Evolutionary conservation across 106 monocot species (phyloP).

Genomic region (Dioscorea dumetorum): DNA sequence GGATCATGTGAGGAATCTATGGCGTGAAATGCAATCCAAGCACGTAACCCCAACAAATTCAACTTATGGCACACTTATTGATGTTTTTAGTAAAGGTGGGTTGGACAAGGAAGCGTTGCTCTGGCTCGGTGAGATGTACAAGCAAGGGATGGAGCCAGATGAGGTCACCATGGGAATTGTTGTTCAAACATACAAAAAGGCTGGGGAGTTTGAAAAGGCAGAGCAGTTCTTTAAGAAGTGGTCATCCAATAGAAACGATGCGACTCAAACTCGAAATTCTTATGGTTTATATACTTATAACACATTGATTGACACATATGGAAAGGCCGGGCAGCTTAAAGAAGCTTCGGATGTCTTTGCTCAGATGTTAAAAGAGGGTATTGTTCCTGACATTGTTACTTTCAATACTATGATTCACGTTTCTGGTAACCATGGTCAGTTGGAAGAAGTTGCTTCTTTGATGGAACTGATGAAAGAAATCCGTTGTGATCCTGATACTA

Average conservation of each 20-base stretch:
- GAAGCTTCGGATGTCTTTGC: slow-evolving; percentile 60
- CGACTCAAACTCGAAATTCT: slow-evolving; percentile 7
- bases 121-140: slow-evolving; percentile 78
- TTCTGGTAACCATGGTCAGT: slow-evolving; percentile 49
- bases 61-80: slow-evolving; percentile 78
- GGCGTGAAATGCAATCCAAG: slow-evolving; percentile 60
- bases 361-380: slow-evolving; percentile 72
- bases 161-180: slow-evolving; percentile 77
- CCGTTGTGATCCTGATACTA: slow-evolving; percentile 47
- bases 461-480: slow-evolving; percentile 59
- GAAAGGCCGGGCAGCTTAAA: slow-evolving; percentile 73
- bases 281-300: slow-evolving; percentile 65
- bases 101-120: slow-evolving; percentile 36
- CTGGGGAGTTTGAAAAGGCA: slow-evolving; percentile 54
- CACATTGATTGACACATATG: slow-evolving; percentile 76
- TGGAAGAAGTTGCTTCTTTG: slow-evolving; percentile 58
- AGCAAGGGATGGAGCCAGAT: slow-evolving; percentile 68
- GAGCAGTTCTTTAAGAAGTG: slow-evolving; percentile 67
- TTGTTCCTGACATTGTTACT: slow-evolving; percentile 62
- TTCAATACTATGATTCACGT: slow-evolving; percentile 88
- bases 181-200: slow-evolving; percentile 65
- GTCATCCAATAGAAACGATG: slow-evolving; percentile 25
- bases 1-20: slow-evolving; percentile 41
- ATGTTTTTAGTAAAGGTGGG: slow-evolving; percentile 66
- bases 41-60: slow-evolving; percentile 48